Percentiles rank a stretch among this genome's conserved stretches.
Conservation (phyloP, 495 filamentous ascomycete genomes). For the Penicillium macrosclerotiorum region DNA sequence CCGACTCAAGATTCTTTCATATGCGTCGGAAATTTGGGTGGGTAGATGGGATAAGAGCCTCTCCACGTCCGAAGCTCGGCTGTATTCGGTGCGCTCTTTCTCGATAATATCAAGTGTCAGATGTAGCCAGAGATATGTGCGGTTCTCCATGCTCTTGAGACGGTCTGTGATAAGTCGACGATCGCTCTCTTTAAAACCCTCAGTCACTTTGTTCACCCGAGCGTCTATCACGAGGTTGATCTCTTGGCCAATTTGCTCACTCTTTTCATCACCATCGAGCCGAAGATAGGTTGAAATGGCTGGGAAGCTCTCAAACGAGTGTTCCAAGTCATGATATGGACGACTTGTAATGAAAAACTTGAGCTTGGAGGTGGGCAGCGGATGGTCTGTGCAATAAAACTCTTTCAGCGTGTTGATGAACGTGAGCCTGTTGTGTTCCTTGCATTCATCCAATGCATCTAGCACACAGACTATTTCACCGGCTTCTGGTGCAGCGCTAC, state of each 20-base stretch:
- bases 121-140: conserved; percentile 48
- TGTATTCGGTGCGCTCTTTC: too few species aligned
- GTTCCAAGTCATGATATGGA: conserved; percentile 38
- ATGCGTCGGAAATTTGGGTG: background rate
- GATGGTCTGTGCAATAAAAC: background rate
- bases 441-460: conserved; percentile 46
- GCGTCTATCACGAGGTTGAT: conserved; percentile 40
- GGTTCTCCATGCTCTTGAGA: conserved; percentile 24
- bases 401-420: conserved; percentile 13
- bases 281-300: conserved; percentile 27
- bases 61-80: too few species aligned
- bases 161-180: conserved; percentile 20
- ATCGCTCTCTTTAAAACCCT: conserved; percentile 6
- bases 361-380: conserved; percentile 8
- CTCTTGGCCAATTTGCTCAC: conserved; percentile 38
- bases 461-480: conserved; percentile 49
- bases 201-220: conserved; percentile 24
- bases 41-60: background rate
- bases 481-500: conserved; percentile 26
- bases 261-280: conserved; percentile 33
- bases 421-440: conserved; percentile 7
- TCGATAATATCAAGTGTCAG: conserved; percentile 35
- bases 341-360: conserved; percentile 52
- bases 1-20: background rate
- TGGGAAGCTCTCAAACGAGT: conserved; percentile 22